A percentile compares a stretch with the other conserved stretches of the same genome.
phyloP scores from a whole-genome alignment of 768 basidiomycete genomes.

The Rubroboletus pulcherrimus region DNA sequence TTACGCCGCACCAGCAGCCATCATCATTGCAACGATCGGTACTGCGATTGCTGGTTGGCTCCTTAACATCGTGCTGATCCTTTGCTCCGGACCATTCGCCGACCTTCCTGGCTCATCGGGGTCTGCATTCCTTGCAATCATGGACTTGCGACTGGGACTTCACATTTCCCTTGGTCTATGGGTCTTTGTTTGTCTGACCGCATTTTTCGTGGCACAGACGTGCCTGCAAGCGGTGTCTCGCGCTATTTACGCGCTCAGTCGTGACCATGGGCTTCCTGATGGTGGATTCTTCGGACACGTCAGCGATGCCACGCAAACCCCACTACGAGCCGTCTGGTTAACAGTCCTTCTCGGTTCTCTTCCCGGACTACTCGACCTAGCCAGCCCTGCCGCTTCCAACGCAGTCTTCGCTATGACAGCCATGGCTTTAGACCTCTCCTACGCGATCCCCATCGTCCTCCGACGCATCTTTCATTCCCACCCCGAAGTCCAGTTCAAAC shows the following conservation, averaged over 20 bases:
- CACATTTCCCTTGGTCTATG: constrained; percentile 50
- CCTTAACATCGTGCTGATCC: constrained; percentile 58
- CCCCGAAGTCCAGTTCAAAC: constrained; percentile 56
- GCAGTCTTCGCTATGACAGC: constrained; percentile 58
- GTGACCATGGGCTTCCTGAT: constrained; percentile 54
- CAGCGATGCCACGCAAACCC: constrained; percentile 46
- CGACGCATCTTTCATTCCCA: constrained; percentile 50
- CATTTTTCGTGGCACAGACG: constrained; percentile 53
- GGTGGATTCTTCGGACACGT: constrained; percentile 53
- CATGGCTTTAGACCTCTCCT: constrained; percentile 50
- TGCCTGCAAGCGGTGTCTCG: constrained; percentile 54
- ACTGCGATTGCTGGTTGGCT: constrained; percentile 56
- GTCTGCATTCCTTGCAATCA: constrained; percentile 55
- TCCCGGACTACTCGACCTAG: constrained; percentile 48
- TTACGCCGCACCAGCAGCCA: constrained; percentile 42
- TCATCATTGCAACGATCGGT: constrained; percentile 43
- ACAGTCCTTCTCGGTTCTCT: constrained; percentile 42
- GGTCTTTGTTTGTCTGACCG: constrained; percentile 59
- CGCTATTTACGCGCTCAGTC: constrained; percentile 56
- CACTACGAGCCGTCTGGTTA: constrained; percentile 53
- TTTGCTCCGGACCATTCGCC: constrained; percentile 51
- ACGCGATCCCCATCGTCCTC: constrained; percentile 55
- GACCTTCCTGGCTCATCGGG: constrained; percentile 51
- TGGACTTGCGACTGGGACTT: constrained; percentile 51
- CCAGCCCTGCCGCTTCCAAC: constrained; percentile 47